phyloP scores from a whole-genome alignment of 805 yeast species.

The Saturnispora diversa region DNA sequence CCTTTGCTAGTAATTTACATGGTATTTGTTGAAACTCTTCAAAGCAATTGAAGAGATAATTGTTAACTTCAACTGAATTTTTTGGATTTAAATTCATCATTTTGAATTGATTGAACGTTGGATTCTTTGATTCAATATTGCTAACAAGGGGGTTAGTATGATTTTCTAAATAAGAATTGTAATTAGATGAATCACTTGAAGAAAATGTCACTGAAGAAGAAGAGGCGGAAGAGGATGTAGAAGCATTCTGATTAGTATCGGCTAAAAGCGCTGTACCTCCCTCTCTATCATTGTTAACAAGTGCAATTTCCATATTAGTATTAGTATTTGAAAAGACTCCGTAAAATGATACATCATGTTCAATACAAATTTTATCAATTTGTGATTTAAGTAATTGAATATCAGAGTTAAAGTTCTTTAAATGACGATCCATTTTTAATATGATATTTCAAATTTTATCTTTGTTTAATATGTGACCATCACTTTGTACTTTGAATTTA shows the following conservation, averaged over 20 bases:
- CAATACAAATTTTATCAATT: constrained; percentile 10
- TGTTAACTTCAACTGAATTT: constrained; percentile 18
- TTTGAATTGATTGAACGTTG: no score
- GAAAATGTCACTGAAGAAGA: neutral
- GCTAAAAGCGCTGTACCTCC: neutral
- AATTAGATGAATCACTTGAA: neutral
- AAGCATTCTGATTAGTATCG: neutral
- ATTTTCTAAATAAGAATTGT: constrained; percentile 4
- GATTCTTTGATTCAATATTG: no score
- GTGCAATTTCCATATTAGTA: neutral
- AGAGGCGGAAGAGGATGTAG: constrained; percentile 3
- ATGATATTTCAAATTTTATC: no score
- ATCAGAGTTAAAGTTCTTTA: no score
- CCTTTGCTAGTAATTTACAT: constrained; percentile 57
- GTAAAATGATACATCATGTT: constrained; percentile 10
- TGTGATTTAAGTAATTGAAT: neutral
- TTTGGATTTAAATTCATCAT: constrained; percentile 16
- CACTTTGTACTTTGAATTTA: no score
- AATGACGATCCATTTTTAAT: no score
- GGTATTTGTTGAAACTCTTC: constrained; percentile 40
- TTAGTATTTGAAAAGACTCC: constrained; percentile 11
- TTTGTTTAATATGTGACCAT: no score
- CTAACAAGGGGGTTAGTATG: no score
- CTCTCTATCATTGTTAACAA: neutral
- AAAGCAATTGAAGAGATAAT: constrained; percentile 27